Evolutionary conservation across 2,329 filamentous ascomycete species (phyloP).

Genomic region (Pyrenophora seminiperda): DNA sequence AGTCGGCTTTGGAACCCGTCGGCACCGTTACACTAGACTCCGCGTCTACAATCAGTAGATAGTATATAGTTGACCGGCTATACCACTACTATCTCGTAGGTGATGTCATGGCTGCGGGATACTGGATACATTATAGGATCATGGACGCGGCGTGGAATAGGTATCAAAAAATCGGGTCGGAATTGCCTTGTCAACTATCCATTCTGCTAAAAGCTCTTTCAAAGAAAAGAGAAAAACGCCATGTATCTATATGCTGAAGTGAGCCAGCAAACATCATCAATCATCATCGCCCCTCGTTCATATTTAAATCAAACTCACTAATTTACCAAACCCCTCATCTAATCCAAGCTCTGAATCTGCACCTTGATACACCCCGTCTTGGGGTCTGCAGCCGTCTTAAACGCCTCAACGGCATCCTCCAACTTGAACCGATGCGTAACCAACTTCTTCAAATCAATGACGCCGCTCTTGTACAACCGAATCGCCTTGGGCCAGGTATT

Average conservation of each 20-base stretch:
- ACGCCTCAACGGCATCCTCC: conserved; percentile 87
- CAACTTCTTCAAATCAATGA: conserved; percentile 79
- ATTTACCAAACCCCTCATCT: conserved; percentile 7
- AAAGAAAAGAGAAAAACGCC: not conserved
- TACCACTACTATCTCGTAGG: too few relatives aligned
- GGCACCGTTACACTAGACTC: too few relatives aligned
- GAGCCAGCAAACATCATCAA: not conserved
- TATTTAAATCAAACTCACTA: conserved; percentile 1
- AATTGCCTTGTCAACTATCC: too few relatives aligned
- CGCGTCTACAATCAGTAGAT: too few relatives aligned
- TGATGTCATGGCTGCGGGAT: too few relatives aligned
- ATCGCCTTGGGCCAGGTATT: conserved; percentile 98
- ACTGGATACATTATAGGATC: too few relatives aligned
- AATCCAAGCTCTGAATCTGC: conserved; percentile 74
- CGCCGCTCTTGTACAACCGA: conserved; percentile 79
- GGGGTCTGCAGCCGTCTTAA: conserved; percentile 84
- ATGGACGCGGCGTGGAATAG: too few relatives aligned
- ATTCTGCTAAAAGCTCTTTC: not conserved
- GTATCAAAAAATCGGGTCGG: too few relatives aligned
- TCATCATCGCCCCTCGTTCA: not conserved
- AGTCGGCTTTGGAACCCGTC: too few relatives aligned
- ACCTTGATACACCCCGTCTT: conserved; percentile 98
- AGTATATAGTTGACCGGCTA: too few relatives aligned
- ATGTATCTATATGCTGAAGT: not conserved
- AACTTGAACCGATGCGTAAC: conserved; percentile 86